phyloP scores from a whole-genome alignment of 371 early-diverging fungal species.

The Actinomortierella wolfii region DNA sequence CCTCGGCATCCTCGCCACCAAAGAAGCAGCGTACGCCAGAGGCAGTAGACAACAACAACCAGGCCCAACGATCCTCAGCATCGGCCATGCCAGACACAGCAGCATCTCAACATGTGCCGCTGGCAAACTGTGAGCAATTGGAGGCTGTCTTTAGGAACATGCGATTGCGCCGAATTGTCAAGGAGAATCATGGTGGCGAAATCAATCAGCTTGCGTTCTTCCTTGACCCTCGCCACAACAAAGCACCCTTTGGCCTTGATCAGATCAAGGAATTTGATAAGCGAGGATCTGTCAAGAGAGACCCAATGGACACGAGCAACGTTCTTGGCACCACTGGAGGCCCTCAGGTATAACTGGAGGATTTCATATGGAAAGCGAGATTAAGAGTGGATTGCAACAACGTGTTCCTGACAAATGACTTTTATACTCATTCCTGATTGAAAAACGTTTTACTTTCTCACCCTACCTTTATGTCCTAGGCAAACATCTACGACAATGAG shows the following conservation, averaged over 20 bases:
- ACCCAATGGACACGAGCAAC: slow-evolving; percentile 72
- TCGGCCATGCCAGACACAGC: not conserved
- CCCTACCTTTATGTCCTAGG: slow-evolving; percentile 47
- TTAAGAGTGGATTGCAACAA: not conserved
- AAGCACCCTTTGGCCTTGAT: slow-evolving; percentile 58
- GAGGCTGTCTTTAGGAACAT: slow-evolving; percentile 68
- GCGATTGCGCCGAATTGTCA: slow-evolving; percentile 80
- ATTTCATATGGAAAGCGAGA: not conserved
- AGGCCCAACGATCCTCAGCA: not conserved
- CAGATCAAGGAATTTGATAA: slow-evolving; percentile 67
- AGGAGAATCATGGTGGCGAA: slow-evolving; percentile 82
- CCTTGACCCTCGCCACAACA: slow-evolving; percentile 60
- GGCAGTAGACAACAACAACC: not conserved
- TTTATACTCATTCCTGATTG: not conserved
- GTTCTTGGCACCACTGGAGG: slow-evolving; percentile 76
- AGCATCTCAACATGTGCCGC: slow-evolving; percentile 1
- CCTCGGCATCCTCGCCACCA: slow-evolving; percentile 23
- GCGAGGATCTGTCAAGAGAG: slow-evolving; percentile 68
- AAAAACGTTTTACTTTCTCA: not conserved
- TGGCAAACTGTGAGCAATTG: slow-evolving; percentile 15
- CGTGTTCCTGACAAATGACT: not conserved
- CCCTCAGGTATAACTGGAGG: slow-evolving; percentile 52
- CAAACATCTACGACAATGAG: slow-evolving; percentile 89
- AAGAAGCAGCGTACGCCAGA: slow-evolving; percentile 23
- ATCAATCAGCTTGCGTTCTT: slow-evolving; percentile 77